phyloP scores from a whole-genome alignment of 768 basidiomycete genomes.

The Tylopilus vinaceipallidus region DNA sequence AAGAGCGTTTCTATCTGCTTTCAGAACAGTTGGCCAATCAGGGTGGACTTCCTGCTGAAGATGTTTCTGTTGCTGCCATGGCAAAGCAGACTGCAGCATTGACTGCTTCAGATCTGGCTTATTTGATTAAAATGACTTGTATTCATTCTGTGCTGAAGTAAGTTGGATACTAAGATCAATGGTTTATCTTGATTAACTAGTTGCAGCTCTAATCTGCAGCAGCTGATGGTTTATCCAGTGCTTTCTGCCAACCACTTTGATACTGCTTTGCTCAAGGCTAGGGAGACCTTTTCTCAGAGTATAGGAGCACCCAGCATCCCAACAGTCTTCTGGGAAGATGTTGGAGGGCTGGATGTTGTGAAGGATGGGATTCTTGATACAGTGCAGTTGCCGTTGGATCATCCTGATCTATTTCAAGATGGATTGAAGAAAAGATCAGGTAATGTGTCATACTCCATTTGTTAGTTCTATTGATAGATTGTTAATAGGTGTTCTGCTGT shows the following conservation, averaged over 20 bases:
- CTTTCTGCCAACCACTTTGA: slow-evolving; percentile 64
- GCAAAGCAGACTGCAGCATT: slow-evolving; percentile 91
- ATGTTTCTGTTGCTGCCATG: slow-evolving; percentile 69
- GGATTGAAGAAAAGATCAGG: slow-evolving; percentile 97
- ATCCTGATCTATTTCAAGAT: slow-evolving; percentile 85
- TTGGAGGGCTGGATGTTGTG: slow-evolving; percentile 85
- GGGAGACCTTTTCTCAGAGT: slow-evolving; percentile 80
- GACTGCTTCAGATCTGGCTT: slow-evolving; percentile 74
- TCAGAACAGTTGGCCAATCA: slow-evolving; percentile 37
- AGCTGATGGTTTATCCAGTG: slow-evolving; percentile 12
- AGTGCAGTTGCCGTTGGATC: slow-evolving; percentile 86
- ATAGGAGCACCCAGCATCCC: slow-evolving; percentile 99
- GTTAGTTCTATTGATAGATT: neutral
- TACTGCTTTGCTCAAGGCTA: slow-evolving; percentile 63
- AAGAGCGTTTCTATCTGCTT: slow-evolving; percentile 65
- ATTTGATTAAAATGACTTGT: slow-evolving; percentile 62
- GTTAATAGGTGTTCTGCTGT: slow-evolving; percentile 75
- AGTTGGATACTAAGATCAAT: neutral
- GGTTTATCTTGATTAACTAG: neutral
- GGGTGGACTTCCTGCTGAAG: slow-evolving; percentile 53
- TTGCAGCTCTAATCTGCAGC: slow-evolving; percentile 1
- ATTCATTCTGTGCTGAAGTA: slow-evolving; percentile 40
- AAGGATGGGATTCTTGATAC: slow-evolving; percentile 95
- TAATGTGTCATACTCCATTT: slow-evolving; percentile 26
- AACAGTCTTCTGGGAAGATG: slow-evolving; percentile 94